phyloP scores from a whole-genome alignment of 257 asterid species.

The Rehmannia glutinosa region DNA sequence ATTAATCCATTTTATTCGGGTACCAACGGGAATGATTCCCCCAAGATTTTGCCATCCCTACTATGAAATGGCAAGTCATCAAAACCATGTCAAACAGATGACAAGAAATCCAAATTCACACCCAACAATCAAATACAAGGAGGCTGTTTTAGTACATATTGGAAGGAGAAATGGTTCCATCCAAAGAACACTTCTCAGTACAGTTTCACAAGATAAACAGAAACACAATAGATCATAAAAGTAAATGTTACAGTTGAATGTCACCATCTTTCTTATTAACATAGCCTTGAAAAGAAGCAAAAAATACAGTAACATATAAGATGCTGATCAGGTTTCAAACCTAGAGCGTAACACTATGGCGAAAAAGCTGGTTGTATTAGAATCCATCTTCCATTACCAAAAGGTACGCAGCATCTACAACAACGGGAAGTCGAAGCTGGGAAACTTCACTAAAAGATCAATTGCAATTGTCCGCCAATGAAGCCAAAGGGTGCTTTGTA shows the following conservation, averaged over 20 bases:
- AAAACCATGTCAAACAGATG: neutral
- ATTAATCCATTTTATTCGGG: too few relatives aligned
- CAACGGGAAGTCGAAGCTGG: neutral
- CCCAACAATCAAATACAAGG: conserved; percentile 5
- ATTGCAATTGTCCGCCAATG: neutral
- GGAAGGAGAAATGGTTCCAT: neutral
- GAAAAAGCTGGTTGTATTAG: neutral
- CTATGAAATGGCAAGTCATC: neutral
- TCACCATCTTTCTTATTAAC: conserved; percentile 18
- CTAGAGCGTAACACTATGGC: neutral
- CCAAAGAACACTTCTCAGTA: neutral
- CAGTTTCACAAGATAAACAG: conserved; percentile 12
- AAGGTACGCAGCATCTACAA: conserved; percentile 10
- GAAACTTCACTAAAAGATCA: conserved; percentile 4
- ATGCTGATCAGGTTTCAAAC: conserved; percentile 11
- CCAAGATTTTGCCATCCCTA: too few relatives aligned
- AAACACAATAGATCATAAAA: neutral
- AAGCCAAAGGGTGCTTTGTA: conserved; percentile 1
- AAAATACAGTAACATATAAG: neutral
- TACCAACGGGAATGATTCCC: too few relatives aligned
- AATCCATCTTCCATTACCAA: conserved; percentile 23
- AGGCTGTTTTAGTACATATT: conserved; percentile 7
- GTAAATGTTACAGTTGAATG: conserved; percentile 8
- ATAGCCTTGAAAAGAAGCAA: conserved; percentile 1
- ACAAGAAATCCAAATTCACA: neutral